Evolutionary conservation across 2,329 filamentous ascomycete species (phyloP), one percentile per base, ranked within the genome.

Genomic region (Aureobasidium pullulans): DNA sequence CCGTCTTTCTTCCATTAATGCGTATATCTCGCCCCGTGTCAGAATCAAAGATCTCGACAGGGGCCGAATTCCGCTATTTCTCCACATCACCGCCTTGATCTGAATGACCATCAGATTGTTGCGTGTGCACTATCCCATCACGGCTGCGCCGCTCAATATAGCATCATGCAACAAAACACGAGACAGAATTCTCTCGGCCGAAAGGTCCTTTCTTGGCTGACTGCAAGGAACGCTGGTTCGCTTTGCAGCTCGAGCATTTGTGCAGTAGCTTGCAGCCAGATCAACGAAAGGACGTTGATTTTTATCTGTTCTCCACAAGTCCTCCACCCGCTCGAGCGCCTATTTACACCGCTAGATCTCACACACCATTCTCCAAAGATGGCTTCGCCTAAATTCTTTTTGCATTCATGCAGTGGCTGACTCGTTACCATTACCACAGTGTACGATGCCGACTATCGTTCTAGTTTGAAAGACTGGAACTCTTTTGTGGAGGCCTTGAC

Each of bases 401-500:
- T 10, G 15, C 16, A 8, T 39, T 36, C 7, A 47, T n/a, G 53
- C 53, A 57, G 28, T 39, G 29, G 31, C 56, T 59, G 57, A 53
- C 57, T 44, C 40, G 29, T 37, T 39, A 37, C 40, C 39, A 19
- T 8, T 8, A 37, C 23, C 56, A 48, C 49, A 94, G 90, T 84
- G 67, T 84, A 94, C 70, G 90, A 96, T 71, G 80, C 81, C 46
- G 88, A 95, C 66, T 96, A 89, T 70, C 83, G 91, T 61, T 80
- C 85, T 58, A 84, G 90, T 1, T 81, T 91, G 60, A 86, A 87
- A 61, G 90, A 96, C 70, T 96, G 89, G 81, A 84, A 89, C 49
- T 82, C 84, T 1, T 96, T 92, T 67, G 83, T 94, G 37, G 86
- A 89, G 65, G 78, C 78, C 9, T 77, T 94, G 40, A 89, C 87